These are phyloP conservation scores for Tagetes erecta DNA, from an alignment of 129 eudicot species.

Conservation along the genomic window DNA sequence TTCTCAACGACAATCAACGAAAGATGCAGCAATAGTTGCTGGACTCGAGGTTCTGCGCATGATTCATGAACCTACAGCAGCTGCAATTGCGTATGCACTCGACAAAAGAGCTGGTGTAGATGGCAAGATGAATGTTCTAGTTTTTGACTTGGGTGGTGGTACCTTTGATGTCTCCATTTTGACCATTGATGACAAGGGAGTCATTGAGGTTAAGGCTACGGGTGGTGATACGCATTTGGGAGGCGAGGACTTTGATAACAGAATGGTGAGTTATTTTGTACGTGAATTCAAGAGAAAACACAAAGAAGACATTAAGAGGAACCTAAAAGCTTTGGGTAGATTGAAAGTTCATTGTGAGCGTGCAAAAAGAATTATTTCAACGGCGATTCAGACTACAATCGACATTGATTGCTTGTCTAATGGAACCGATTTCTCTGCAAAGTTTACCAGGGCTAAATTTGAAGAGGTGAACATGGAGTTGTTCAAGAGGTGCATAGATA, in stretches of 20 bases:
- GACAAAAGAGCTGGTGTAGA: slow-evolving; percentile 20
- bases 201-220: neutral
- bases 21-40: slow-evolving; percentile 34
- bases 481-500: neutral
- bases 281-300: neutral
- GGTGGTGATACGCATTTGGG: slow-evolving; percentile 24
- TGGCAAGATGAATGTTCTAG: slow-evolving; percentile 22
- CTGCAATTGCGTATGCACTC: slow-evolving; percentile 34
- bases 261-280: neutral
- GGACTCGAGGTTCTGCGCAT: slow-evolving; percentile 30
- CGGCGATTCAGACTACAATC: neutral
- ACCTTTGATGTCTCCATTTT: slow-evolving; percentile 2
- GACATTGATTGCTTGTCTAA: slow-evolving; percentile 4
- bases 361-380: neutral
- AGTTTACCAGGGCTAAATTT: neutral
- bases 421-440: neutral
- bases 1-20: slow-evolving; percentile 34
- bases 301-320: neutral
- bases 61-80: slow-evolving; percentile 33
- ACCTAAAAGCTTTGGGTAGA: neutral
- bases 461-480: neutral
- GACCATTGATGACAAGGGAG: neutral
- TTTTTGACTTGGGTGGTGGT: slow-evolving; percentile 27
- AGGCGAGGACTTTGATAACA: too few relatives aligned
- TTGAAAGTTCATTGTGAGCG: slow-evolving; percentile 1